Evolutionary conservation across 1,139 yeast genomes (phyloP).

Genomic region (Diutina neorugosa): DNA sequence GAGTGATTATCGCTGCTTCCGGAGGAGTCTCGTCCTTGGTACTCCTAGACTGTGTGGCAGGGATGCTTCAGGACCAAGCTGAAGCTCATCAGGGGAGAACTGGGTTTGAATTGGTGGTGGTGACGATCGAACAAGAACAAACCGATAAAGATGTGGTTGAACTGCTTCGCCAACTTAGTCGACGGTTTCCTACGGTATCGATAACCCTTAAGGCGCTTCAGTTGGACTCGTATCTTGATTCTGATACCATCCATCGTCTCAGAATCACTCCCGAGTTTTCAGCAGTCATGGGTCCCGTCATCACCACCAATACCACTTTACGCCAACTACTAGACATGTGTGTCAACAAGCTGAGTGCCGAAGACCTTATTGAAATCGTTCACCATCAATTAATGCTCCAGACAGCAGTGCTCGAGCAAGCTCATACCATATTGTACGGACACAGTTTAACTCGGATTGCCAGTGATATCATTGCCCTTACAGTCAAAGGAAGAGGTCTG

Average conservation of each 20-base stretch:
- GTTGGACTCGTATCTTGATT: slow-evolving; percentile 23
- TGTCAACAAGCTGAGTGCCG: slow-evolving; percentile 41
- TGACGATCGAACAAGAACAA: slow-evolving; percentile 27
- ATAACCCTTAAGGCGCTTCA: slow-evolving; percentile 26
- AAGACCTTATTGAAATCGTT: slow-evolving; percentile 46
- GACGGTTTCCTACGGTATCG: slow-evolving; percentile 13
- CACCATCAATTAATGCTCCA: slow-evolving; percentile 34
- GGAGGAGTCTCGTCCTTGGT: slow-evolving; percentile 59
- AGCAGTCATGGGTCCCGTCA: slow-evolving; percentile 5
- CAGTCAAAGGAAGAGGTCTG: slow-evolving; percentile 87
- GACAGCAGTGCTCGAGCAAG: slow-evolving; percentile 32
- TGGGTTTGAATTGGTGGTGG: slow-evolving; percentile 53
- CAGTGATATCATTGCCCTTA: slow-evolving; percentile 60
- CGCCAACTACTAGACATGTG: slow-evolving; percentile 6
- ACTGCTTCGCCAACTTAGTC: slow-evolving; percentile 9
- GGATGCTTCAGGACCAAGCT: slow-evolving; percentile 49
- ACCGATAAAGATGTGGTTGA: slow-evolving; percentile 9
- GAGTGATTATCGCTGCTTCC: slow-evolving; percentile 48
- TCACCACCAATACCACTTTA: neutral
- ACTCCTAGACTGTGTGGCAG: slow-evolving; percentile 51
- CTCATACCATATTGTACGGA: slow-evolving; percentile 54
- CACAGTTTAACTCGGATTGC: slow-evolving; percentile 80
- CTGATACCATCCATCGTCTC: slow-evolving; percentile 16
- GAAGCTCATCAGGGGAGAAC: slow-evolving; percentile 47
- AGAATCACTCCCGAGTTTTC: slow-evolving; percentile 12